These are phyloP conservation scores for Suillus variegatus DNA, from an alignment of 768 basidiomycete genomes.

Conservation along the genomic window DNA sequence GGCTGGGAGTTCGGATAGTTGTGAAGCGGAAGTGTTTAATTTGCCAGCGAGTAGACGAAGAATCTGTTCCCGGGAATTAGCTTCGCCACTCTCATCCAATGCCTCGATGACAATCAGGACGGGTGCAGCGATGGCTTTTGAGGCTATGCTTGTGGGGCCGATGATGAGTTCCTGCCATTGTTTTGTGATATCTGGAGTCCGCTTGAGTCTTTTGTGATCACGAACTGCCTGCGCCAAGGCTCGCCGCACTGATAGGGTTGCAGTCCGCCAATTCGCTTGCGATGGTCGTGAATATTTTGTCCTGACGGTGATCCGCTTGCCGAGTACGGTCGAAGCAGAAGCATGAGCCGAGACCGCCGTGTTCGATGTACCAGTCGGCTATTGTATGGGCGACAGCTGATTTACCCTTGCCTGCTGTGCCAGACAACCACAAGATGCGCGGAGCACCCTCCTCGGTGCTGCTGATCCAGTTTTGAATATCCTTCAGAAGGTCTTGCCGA, in stretches of 20 bases:
- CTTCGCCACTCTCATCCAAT: constrained; percentile 19
- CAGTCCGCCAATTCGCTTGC: background rate
- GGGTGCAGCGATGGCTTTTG: constrained; percentile 15
- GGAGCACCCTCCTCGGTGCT: background rate
- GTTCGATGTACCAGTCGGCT: constrained; percentile 11
- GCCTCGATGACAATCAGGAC: constrained; percentile 28
- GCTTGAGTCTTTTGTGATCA: background rate
- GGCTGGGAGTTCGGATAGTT: constrained; percentile 1
- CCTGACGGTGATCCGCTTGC: background rate
- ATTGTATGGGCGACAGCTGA: constrained; percentile 12
- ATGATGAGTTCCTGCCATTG: constrained; percentile 22
- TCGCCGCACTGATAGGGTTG: background rate
- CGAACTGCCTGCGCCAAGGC: background rate
- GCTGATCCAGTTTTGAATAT: constrained; percentile 19
- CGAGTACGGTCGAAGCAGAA: constrained; percentile 17
- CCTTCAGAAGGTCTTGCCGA: constrained; percentile 9
- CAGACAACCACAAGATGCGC: constrained; percentile 15
- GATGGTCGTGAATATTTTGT: constrained; percentile 7
- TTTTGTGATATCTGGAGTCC: background rate
- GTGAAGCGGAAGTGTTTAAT: background rate
- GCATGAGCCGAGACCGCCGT: constrained; percentile 13
- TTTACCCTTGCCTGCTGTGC: constrained; percentile 13
- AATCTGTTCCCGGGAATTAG: constrained; percentile 9
- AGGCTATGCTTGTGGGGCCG: constrained; percentile 8
- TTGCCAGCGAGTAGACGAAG: constrained; percentile 12